These are phyloP conservation scores for Ceratobasidium theobromae DNA, from an alignment of 1,284 basidiomycete species.

Conservation along the genomic window DNA sequence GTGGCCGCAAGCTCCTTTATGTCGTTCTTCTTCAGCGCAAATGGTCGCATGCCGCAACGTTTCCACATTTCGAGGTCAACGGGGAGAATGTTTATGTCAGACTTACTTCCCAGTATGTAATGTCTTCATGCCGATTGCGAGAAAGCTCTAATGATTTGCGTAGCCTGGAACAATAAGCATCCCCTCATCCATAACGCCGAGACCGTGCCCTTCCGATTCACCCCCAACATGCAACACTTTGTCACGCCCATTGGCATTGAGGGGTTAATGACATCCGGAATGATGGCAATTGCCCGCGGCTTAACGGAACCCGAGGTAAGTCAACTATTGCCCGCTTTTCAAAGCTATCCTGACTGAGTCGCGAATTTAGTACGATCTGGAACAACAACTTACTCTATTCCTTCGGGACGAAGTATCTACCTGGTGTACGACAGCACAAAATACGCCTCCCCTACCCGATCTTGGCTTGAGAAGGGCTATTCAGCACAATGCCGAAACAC, in stretches of 20 bases:
- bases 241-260: conserved; percentile 88
- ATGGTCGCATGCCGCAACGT: conserved; percentile 79
- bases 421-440: conserved; percentile 49
- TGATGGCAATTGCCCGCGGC: conserved; percentile 89
- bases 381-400: conserved; percentile 87
- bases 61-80: conserved; percentile 90
- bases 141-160: conserved; percentile 7
- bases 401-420: conserved; percentile 88
- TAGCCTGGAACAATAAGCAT: conserved; percentile 52
- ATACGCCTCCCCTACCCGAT: conserved; percentile 46
- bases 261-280: conserved; percentile 81
- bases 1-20: conserved; percentile 89
- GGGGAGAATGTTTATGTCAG: conserved; percentile 88
- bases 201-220: conserved; percentile 93
- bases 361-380: conserved; percentile 76
- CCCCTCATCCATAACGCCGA: conserved; percentile 72
- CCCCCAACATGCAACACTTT: conserved; percentile 95
- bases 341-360: conserved; percentile 30
- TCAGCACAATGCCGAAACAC: conserved; percentile 70
- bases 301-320: conserved; percentile 88
- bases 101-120: conserved; percentile 76
- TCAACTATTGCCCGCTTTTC: background rate
- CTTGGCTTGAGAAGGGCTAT: conserved; percentile 68
- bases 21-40: conserved; percentile 86
- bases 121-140: background rate